Conservation (phyloP, 345 rosid species). For the Murraya paniculata region DNA sequence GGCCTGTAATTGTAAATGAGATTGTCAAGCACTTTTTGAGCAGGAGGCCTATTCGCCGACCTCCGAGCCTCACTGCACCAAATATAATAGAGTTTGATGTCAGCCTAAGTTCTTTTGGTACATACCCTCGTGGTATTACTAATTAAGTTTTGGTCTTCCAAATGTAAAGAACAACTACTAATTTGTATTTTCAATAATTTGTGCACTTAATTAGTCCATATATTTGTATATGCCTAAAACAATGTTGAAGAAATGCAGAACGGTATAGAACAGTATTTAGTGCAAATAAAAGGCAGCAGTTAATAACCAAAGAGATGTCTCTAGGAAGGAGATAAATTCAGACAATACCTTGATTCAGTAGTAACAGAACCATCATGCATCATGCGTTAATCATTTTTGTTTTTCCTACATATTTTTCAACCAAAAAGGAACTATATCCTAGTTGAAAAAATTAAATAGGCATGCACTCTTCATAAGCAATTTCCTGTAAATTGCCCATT, state of each 20-base stretch:
- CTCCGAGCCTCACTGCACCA: slow-evolving; percentile 84
- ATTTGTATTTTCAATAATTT: background rate
- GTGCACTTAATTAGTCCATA: background rate
- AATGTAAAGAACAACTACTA: background rate
- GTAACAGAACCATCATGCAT: background rate
- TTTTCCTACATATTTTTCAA: background rate
- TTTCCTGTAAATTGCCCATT: too few relatives aligned
- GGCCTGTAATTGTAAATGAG: slow-evolving; percentile 82
- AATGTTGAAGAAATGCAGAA: background rate
- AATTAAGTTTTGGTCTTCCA: background rate
- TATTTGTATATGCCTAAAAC: background rate
- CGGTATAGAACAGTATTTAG: background rate
- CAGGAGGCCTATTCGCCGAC: slow-evolving; percentile 64
- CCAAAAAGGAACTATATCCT: background rate
- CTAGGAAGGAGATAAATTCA: background rate
- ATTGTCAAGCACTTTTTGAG: slow-evolving; percentile 61
- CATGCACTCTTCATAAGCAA: background rate
- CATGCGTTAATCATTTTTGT: background rate
- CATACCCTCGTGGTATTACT: background rate
- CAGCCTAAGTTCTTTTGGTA: background rate
- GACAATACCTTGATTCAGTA: background rate
- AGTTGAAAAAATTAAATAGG: background rate
- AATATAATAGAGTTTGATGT: background rate
- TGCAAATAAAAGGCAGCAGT: background rate
- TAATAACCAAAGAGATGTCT: background rate